Conservation (phyloP, 139 green algal species). For the Chlamydomonas asymmetrica region DNA sequence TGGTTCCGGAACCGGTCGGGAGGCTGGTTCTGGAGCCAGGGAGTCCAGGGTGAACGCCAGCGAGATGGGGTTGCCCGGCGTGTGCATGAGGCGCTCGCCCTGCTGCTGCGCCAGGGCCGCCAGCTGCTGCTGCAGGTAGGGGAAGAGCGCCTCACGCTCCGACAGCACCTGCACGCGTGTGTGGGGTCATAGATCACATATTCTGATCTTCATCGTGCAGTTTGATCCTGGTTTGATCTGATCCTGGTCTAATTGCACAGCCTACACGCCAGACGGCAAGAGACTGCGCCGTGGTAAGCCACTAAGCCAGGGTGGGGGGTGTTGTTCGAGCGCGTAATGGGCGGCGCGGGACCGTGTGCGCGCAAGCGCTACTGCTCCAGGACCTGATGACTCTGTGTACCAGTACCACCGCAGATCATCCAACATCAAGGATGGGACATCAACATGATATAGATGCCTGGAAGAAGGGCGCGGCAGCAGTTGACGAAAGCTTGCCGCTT, state of each 20-base stretch:
- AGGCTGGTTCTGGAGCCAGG: background rate
- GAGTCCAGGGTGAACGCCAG: slow-evolving; percentile 77
- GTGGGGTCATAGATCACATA: background rate
- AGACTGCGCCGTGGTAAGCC: background rate
- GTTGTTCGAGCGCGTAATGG: too few relatives aligned
- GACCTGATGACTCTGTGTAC: background rate
- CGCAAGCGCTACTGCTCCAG: background rate
- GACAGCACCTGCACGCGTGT: slow-evolving; percentile 60
- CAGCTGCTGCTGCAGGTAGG: slow-evolving; percentile 54
- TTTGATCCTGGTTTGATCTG: background rate
- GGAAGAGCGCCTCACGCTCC: slow-evolving; percentile 70
- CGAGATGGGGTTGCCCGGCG: slow-evolving; percentile 90
- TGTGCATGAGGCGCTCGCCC: slow-evolving; percentile 77
- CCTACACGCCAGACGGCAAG: background rate
- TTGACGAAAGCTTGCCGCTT: background rate
- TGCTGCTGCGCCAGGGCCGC: slow-evolving; percentile 41
- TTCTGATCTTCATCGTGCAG: too few relatives aligned
- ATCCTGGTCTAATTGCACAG: background rate
- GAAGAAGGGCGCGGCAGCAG: background rate
- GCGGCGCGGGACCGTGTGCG: background rate
- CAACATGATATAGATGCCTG: background rate
- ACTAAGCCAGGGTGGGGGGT: background rate
- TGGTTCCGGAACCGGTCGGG: too few relatives aligned
- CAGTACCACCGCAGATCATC: background rate
- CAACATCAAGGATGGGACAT: background rate